These are phyloP conservation scores for Cystoderma amianthinum DNA, from an alignment of 768 basidiomycete species.

Conservation along the genomic window DNA sequence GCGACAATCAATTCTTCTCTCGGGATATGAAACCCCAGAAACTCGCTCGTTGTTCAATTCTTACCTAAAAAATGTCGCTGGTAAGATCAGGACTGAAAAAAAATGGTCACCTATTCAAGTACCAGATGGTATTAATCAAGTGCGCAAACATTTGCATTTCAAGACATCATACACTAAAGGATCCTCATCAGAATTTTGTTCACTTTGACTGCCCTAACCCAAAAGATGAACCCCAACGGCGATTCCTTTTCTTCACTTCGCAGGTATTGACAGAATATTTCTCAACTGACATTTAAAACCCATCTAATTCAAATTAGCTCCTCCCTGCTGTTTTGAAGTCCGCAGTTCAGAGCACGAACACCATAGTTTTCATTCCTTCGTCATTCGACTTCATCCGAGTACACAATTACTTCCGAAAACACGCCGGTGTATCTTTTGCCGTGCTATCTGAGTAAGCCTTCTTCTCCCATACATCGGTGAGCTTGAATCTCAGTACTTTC, in stretches of 20 bases:
- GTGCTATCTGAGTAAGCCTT: conserved; percentile 81
- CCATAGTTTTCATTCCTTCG: conserved; percentile 85
- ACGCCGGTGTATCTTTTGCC: conserved; percentile 61
- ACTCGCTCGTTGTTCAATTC: conserved; percentile 71
- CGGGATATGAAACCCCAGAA: conserved; percentile 88
- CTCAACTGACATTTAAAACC: background rate
- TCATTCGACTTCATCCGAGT: conserved; percentile 96
- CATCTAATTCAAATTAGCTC: conserved; percentile 34
- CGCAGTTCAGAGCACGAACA: conserved; percentile 87
- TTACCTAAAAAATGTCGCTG: conserved; percentile 76
- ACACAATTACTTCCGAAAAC: conserved; percentile 78
- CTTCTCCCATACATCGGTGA: background rate
- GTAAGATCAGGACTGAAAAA: conserved; percentile 68
- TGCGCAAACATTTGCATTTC: conserved; percentile 27
- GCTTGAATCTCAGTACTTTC: too few relatives aligned
- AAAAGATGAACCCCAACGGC: conserved; percentile 77
- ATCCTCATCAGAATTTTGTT: conserved; percentile 57
- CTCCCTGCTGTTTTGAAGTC: conserved; percentile 83
- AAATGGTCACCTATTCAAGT: conserved; percentile 71
- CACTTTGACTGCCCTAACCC: conserved; percentile 67
- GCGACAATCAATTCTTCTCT: conserved; percentile 85
- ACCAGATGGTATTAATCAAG: conserved; percentile 80
- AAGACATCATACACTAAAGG: background rate
- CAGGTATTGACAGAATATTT: conserved; percentile 41
- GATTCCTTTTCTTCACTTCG: conserved; percentile 82